These are phyloP conservation scores for Gryganskiella cystojenkinii DNA, from an alignment of 192 early-diverging fungal species.

Conservation along the genomic window DNA sequence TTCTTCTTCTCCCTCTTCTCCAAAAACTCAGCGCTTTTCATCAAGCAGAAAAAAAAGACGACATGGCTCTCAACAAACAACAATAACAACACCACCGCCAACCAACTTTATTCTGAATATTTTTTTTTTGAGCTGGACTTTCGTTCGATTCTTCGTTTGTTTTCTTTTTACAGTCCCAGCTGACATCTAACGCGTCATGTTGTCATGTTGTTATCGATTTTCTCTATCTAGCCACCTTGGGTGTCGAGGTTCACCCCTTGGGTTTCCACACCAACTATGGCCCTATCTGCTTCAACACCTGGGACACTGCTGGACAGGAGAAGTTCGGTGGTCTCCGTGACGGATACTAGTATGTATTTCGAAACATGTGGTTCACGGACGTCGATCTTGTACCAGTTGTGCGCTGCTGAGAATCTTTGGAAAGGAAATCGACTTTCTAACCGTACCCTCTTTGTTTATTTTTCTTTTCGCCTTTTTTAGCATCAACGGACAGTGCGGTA, in stretches of 20 bases:
- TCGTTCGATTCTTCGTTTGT: no score
- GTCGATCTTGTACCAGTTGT: no score
- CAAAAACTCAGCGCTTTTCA: background rate
- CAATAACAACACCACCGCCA: background rate
- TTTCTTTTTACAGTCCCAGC: background rate
- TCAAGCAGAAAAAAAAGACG: background rate
- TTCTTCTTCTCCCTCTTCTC: no score
- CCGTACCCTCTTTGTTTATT: background rate
- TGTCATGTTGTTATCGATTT: background rate
- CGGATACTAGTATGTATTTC: slow-evolving; percentile 91
- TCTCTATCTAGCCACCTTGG: slow-evolving; percentile 86
- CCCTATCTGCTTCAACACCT: slow-evolving; percentile 97
- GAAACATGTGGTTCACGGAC: background rate
- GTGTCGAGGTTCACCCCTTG: slow-evolving; percentile 99
- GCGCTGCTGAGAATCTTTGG: background rate
- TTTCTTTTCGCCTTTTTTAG: slow-evolving; percentile 25
- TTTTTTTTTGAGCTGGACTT: background rate
- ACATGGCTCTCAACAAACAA: no score
- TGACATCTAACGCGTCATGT: slow-evolving; percentile 8
- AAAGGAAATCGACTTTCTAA: background rate
- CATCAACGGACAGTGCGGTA: slow-evolving; percentile 99
- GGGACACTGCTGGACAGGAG: slow-evolving; percentile 99
- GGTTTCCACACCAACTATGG: slow-evolving; percentile 99
- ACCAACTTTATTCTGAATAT: background rate
- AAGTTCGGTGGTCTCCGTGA: slow-evolving; percentile 99